These are phyloP conservation scores for Scutellaria baicalensis DNA, from an alignment of 257 asterid genomes.

Conservation along the genomic window DNA sequence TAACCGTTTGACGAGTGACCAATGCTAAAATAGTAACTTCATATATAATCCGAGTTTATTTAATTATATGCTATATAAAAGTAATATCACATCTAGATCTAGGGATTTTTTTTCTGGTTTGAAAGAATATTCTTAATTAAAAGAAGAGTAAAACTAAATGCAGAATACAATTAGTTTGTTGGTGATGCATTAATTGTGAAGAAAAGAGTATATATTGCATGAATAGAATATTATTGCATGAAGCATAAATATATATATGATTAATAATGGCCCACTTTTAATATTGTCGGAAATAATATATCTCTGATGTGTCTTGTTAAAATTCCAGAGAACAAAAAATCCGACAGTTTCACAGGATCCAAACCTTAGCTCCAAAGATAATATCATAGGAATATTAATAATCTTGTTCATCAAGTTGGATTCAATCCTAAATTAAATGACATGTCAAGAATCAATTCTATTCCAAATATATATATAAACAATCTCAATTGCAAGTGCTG, in stretches of 20 bases:
- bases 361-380: not conserved
- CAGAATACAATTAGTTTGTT: not conserved
- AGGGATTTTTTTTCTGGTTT: too few relatives aligned
- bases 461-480: conserved; percentile 1
- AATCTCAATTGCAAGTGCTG: not conserved
- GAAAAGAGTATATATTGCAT: not conserved
- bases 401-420: not conserved
- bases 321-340: not conserved
- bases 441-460: conserved; percentile 4
- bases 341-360: not conserved
- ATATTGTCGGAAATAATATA: not conserved
- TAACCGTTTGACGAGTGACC: too few relatives aligned
- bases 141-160: not conserved
- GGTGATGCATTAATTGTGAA: not conserved
- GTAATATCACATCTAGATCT: too few relatives aligned
- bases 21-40: too few relatives aligned
- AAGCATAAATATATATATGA: not conserved
- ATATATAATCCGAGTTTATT: too few relatives aligned
- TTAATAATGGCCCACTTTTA: not conserved
- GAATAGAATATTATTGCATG: not conserved
- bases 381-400: not conserved
- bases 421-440: conserved; percentile 4
- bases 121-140: not conserved
- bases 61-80: too few relatives aligned
- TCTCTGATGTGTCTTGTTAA: not conserved